A percentile compares a stretch with the other conserved stretches of the same genome.
Evolutionary conservation across 495 filamentous ascomycete genomes (phyloP).

Genomic region (Staphylotrichum tortipilum): DNA sequence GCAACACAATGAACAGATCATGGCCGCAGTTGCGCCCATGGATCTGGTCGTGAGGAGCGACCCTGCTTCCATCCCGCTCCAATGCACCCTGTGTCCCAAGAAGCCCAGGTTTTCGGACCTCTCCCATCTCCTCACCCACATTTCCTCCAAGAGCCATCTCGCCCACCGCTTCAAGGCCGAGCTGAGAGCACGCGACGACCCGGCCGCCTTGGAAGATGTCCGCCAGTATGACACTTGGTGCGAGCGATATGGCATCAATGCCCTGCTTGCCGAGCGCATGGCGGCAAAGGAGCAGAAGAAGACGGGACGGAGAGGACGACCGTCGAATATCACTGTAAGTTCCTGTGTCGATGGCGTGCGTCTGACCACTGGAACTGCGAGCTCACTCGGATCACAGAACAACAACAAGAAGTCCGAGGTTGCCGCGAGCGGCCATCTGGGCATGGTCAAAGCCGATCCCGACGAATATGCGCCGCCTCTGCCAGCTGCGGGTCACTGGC

Average conservation of each 20-base stretch:
- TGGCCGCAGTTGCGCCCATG: constrained; percentile 30
- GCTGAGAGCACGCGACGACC: constrained; percentile 53
- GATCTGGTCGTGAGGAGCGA: constrained; percentile 14
- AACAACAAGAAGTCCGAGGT: constrained; percentile 3
- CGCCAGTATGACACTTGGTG: constrained; percentile 66
- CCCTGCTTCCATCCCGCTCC: constrained; percentile 45
- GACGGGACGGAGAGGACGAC: constrained; percentile 21
- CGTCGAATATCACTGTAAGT: constrained; percentile 7
- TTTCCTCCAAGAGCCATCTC: constrained; percentile 77
- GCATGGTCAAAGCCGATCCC: constrained; percentile 26
- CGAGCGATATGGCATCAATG: constrained; percentile 50
- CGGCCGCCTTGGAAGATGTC: constrained; percentile 39
- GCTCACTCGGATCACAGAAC: background rate
- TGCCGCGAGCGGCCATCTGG: background rate
- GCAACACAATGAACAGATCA: constrained; percentile 22
- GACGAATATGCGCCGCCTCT: constrained; percentile 12
- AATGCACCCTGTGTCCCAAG: constrained; percentile 73
- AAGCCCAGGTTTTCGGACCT: constrained; percentile 74
- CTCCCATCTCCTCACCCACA: constrained; percentile 81
- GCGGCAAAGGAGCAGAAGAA: constrained; percentile 60
- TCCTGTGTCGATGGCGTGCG: background rate
- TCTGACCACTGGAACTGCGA: background rate
- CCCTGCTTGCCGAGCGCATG: constrained; percentile 62
- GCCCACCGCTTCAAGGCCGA: constrained; percentile 64
- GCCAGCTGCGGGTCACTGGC: constrained; percentile 8